phyloP scores from a whole-genome alignment of 2,329 filamentous ascomycete genomes.

The Orbilia ellipsospora region DNA sequence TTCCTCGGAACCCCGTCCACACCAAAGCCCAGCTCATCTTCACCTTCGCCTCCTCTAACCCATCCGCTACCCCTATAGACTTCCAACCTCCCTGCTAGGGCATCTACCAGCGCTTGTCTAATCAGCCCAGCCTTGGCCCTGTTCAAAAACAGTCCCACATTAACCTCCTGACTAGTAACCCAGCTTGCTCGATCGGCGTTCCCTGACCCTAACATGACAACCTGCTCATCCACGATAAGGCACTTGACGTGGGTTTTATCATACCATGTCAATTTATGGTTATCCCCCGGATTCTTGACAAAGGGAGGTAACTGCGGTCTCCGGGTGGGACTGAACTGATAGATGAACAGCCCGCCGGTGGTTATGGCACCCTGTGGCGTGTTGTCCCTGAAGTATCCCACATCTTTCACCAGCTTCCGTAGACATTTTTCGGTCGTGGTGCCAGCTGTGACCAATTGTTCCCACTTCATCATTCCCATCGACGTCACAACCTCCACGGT shows the following conservation, averaged over 20 bases:
- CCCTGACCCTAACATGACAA: slow-evolving; percentile 78
- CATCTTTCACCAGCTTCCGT: slow-evolving; percentile 69
- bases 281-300: slow-evolving; percentile 39
- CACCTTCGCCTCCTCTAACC: slow-evolving; percentile 33
- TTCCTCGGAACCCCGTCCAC: slow-evolving; percentile 30
- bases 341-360: slow-evolving; percentile 68
- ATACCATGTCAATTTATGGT: slow-evolving; percentile 67
- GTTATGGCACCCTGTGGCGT: slow-evolving; percentile 28
- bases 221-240: slow-evolving; percentile 75
- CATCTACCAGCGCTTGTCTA: slow-evolving; percentile 48
- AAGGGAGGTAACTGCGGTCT: slow-evolving; percentile 40
- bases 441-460: slow-evolving; percentile 82
- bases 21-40: slow-evolving; percentile 29
- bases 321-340: slow-evolving; percentile 56
- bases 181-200: slow-evolving; percentile 88
- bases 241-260: slow-evolving; percentile 79
- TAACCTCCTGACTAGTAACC: slow-evolving; percentile 87
- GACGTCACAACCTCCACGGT: slow-evolving; percentile 76
- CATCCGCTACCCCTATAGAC: slow-evolving; percentile 41
- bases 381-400: slow-evolving; percentile 62
- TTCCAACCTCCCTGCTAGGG: slow-evolving; percentile 53
- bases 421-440: slow-evolving; percentile 74
- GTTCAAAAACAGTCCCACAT: slow-evolving; percentile 69
- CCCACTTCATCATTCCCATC: slow-evolving; percentile 77
- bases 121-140: slow-evolving; percentile 62